phyloP scores from a whole-genome alignment of 2,329 filamentous ascomycete species.

The Allantophomopsis cytisporea region DNA sequence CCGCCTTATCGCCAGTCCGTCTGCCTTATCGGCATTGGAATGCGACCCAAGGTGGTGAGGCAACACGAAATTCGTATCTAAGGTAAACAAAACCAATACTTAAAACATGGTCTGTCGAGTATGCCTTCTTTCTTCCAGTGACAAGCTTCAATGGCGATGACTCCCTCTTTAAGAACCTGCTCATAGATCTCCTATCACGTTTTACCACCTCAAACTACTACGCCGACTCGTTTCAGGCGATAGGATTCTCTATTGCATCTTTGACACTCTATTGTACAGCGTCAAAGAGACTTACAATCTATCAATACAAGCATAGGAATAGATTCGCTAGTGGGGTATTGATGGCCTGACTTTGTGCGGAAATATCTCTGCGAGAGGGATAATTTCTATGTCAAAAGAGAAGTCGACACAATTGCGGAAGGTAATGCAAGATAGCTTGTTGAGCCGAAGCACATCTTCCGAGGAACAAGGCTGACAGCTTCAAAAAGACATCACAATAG shows the following conservation, averaged over 20 bases:
- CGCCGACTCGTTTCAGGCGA: conserved; percentile 48
- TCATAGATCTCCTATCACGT: conserved; percentile 53
- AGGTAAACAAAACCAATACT: too few species aligned
- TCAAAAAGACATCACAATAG: too few species aligned
- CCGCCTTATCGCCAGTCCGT: too few species aligned
- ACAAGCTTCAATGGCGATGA: conserved; percentile 46
- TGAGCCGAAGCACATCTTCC: not conserved
- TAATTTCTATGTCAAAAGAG: conserved; percentile 58
- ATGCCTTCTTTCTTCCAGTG: not conserved
- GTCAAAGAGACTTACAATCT: conserved; percentile 44
- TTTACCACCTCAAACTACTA: conserved; percentile 39
- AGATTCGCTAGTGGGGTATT: not conserved
- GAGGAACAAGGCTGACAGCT: too few species aligned
- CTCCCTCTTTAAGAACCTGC: conserved; percentile 58
- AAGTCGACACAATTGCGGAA: conserved; percentile 55
- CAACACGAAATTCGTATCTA: too few species aligned
- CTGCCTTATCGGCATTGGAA: too few species aligned
- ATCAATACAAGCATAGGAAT: not conserved
- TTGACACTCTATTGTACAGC: conserved; percentile 54
- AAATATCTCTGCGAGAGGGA: conserved; percentile 56
- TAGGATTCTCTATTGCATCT: conserved; percentile 34
- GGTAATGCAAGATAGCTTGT: conserved; percentile 44
- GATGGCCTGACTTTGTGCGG: conserved; percentile 44
- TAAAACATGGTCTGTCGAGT: too few species aligned
- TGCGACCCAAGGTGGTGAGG: too few species aligned